Percentiles rank a stretch among this genome's conserved stretches.
Evolutionary conservation across 2,329 filamentous ascomycete genomes (phyloP).

Genomic region (Talaromyces sp.): DNA sequence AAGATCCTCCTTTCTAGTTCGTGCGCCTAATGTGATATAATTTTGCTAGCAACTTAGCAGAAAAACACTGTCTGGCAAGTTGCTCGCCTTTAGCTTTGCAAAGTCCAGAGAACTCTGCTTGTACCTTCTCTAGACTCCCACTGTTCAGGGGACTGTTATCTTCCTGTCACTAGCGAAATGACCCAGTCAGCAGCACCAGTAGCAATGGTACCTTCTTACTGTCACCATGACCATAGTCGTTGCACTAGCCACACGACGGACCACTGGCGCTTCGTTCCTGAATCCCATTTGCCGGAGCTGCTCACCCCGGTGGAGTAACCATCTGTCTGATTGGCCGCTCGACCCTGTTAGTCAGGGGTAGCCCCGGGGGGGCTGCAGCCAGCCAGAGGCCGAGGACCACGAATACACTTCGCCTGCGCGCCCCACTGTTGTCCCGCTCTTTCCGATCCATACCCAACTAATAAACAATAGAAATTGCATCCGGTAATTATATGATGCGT

Average conservation of each 20-base stretch:
- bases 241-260: not conserved
- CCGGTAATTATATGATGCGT: too few species aligned
- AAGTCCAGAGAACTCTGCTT: too few species aligned
- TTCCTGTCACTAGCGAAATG: not conserved
- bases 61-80: not conserved
- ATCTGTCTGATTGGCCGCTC: not conserved
- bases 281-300: not conserved
- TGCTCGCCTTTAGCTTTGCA: too few species aligned
- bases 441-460: not conserved
- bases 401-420: not conserved
- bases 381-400: not conserved
- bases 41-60: too few species aligned
- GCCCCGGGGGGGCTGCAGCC: not conserved
- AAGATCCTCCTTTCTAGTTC: not conserved
- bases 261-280: not conserved
- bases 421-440: not conserved
- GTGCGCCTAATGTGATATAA: too few species aligned
- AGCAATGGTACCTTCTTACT: not conserved
- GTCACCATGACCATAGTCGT: too few species aligned
- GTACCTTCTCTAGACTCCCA: too few species aligned
- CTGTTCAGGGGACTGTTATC: not conserved
- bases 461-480: too few species aligned
- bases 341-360: constrained; percentile 8
- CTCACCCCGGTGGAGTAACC: not conserved
- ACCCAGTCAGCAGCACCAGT: not conserved